Conservation (phyloP, 257 asterid species). For the Avicennia marina region DNA sequence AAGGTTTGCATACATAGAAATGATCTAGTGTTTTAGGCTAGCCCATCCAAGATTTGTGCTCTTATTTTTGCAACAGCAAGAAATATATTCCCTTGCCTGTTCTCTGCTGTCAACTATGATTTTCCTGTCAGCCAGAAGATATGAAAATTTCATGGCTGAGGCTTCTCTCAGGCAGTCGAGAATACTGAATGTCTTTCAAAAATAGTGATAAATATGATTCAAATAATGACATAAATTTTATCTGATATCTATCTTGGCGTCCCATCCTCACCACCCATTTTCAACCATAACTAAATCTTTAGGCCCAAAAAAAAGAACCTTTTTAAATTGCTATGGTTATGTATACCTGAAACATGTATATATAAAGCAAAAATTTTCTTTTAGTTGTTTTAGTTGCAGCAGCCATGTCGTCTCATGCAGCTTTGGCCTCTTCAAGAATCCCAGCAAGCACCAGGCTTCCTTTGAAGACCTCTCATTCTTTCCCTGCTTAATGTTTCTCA, state of each 20-base stretch:
- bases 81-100: too few species aligned
- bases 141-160: too few species aligned
- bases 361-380: slow-evolving; percentile 5
- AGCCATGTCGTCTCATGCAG: slow-evolving; percentile 70
- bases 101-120: too few species aligned
- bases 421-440: slow-evolving; percentile 72
- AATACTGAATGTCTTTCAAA: not conserved
- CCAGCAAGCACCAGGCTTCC: slow-evolving; percentile 52
- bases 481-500: slow-evolving; percentile 51
- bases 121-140: too few species aligned
- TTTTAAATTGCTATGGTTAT: too few species aligned
- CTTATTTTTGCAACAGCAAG: too few species aligned
- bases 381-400: slow-evolving; percentile 30
- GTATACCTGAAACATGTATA: too few species aligned
- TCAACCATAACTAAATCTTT: slow-evolving; percentile 31
- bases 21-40: too few species aligned
- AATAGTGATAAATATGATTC: slow-evolving; percentile 9
- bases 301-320: too few species aligned
- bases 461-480: slow-evolving; percentile 39
- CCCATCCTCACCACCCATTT: slow-evolving; percentile 43
- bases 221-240: slow-evolving; percentile 39
- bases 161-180: not conserved
- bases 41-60: too few species aligned
- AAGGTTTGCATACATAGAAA: too few species aligned
- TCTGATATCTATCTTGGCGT: slow-evolving; percentile 35